Evolutionary conservation across 768 basidiomycete species (phyloP).

Genomic region (Kondoa malvinella): DNA sequence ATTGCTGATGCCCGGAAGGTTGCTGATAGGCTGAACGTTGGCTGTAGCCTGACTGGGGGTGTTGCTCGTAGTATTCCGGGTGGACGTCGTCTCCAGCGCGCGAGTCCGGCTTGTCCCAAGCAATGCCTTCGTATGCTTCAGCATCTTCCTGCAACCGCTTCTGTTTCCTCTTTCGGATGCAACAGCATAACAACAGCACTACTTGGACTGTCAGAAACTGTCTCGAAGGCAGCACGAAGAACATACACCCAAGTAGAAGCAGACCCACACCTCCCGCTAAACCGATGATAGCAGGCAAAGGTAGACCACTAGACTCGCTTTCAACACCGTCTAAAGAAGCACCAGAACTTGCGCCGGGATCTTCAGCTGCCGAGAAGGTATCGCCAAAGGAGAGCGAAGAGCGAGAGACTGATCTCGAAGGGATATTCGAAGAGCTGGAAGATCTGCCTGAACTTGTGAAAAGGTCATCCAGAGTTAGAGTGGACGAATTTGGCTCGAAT

Average conservation of each 20-base stretch:
- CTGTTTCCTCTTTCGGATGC: not conserved
- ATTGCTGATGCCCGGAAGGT: no score
- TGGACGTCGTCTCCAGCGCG: not conserved
- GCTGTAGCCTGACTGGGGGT: no score
- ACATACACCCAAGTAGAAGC: not conserved
- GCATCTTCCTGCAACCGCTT: not conserved
- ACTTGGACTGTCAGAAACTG: not conserved
- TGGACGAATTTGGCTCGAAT: no score
- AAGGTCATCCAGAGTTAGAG: no score
- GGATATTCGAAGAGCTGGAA: no score
- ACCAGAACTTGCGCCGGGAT: no score
- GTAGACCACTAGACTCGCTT: not conserved
- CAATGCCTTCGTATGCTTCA: not conserved
- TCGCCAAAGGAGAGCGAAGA: no score
- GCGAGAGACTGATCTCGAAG: no score
- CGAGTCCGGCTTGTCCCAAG: not conserved
- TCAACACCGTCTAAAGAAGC: no score
- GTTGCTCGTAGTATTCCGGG: not conserved
- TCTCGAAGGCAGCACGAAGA: not conserved
- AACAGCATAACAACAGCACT: not conserved
- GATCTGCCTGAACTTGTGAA: no score
- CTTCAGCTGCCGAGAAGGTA: no score
- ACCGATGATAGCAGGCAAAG: not conserved
- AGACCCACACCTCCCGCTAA: not conserved
- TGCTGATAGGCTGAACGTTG: not conserved